Base-by-base conservation (phyloP, 2,329 filamentous ascomycete species). In the Thermoascus crustaceus region DNA sequence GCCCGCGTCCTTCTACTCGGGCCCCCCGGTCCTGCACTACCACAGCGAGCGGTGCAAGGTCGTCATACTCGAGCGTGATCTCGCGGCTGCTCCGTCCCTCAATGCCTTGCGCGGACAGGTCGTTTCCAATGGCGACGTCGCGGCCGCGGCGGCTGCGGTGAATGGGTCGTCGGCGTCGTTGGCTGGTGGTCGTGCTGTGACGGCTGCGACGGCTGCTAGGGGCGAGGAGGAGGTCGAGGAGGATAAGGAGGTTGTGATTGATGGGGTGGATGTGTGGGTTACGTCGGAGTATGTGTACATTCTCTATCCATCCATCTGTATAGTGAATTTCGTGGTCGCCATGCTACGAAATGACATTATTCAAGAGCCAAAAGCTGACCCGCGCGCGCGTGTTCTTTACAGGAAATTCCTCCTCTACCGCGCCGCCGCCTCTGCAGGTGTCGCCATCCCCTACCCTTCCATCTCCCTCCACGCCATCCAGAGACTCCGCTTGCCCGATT, bases 381-480 rank as follows among this genome's bases (percentile, higher is more conserved):
- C 13, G 21, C 23, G 4, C 10, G 11, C 25, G 40, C 34, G 19
- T 32, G 27, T 25, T 6, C n/a, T 21, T n/a, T n/a, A n/a, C 32
- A 69, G 66, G 29, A 66, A 66, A 49, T 56, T 69, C 37, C 46
- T 66, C 23, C 50, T 69, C 35, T 68, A 58, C 49, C 61, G 60
- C 18, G 41, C 54, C 7, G 8, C 54, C 6, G 41, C 52, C 14
- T 44, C 52, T 4, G 42, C 51, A 2, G 66, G 66, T 30, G 42
- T 70, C 39, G 57, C 65, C 20, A 67, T 70, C 33, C 61, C 66
- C 24, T 70, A 70, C 49, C 67, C 64, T 5, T 57, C 58, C 24
- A 69, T 70, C 45, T 68, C 65, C 13, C 53, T 70, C 3, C 67
- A 70, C 40, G 67, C 67, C 16, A 63, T 69, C 43, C 66, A 69